Conservation (phyloP, 345 rosid genomes). For the Dovyalis caffra region DNA sequence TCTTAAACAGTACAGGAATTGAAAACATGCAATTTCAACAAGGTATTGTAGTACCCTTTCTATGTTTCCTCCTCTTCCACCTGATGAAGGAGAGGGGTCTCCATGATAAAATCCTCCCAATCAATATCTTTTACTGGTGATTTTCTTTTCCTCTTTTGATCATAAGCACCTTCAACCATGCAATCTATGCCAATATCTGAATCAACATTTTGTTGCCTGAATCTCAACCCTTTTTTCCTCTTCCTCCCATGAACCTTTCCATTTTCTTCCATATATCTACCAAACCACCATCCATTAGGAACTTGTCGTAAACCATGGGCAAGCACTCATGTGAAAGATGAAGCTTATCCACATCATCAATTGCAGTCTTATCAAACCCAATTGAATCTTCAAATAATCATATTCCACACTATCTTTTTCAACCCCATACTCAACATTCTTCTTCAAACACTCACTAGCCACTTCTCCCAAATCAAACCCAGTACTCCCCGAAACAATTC, state of each 20-base stretch:
- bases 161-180: slow-evolving; percentile 5
- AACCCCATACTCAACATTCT: slow-evolving; percentile 31
- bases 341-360: slow-evolving; percentile 23
- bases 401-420: slow-evolving; percentile 19
- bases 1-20: slow-evolving; percentile 41
- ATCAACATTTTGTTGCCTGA: slow-evolving; percentile 16
- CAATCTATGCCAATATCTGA: slow-evolving; percentile 6
- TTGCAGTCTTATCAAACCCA: neutral
- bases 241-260: slow-evolving; percentile 11
- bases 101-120: slow-evolving; percentile 88
- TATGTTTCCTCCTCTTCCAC: slow-evolving; percentile 79
- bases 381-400: slow-evolving; percentile 27
- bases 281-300: slow-evolving; percentile 29
- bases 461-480: slow-evolving; percentile 33
- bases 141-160: slow-evolving; percentile 46
- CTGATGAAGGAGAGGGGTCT: slow-evolving; percentile 63
- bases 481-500: slow-evolving; percentile 3
- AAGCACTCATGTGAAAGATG: slow-evolving; percentile 51
- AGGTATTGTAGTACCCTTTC: slow-evolving; percentile 70
- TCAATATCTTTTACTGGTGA: slow-evolving; percentile 41
- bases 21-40: slow-evolving; percentile 66
- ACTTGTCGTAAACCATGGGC: slow-evolving; percentile 41
- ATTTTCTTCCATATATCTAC: slow-evolving; percentile 6
- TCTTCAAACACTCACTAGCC: slow-evolving; percentile 48
- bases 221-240: slow-evolving; percentile 21